phyloP scores from a whole-genome alignment of 352 stramenopile genomes.

The Thraustochytrium sp. region DNA sequence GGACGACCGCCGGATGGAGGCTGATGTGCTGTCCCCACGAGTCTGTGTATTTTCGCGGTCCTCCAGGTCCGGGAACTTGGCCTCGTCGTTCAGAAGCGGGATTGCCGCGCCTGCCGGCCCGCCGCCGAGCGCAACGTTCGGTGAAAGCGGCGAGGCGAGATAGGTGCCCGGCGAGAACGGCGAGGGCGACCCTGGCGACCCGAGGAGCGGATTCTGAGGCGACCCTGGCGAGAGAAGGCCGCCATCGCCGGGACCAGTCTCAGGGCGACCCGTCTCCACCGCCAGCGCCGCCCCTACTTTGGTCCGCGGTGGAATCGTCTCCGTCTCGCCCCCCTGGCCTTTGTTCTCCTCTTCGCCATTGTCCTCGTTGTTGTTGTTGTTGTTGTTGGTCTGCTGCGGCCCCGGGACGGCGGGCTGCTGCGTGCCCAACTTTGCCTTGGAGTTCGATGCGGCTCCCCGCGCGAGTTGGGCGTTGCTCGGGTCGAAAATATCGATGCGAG shows the following conservation, averaged over 20 bases:
- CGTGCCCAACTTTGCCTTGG: too few relatives aligned
- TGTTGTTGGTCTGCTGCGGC: too few relatives aligned
- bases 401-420: too few relatives aligned
- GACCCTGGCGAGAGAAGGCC: too few relatives aligned
- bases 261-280: too few relatives aligned
- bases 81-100: background rate
- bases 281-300: too few relatives aligned
- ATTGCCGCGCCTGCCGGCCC: too few relatives aligned
- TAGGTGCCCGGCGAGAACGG: background rate
- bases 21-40: background rate
- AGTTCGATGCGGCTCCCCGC: background rate
- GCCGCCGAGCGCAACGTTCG: background rate
- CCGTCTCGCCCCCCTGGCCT: too few relatives aligned
- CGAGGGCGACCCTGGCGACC: background rate
- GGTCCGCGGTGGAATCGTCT: too few relatives aligned
- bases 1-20: background rate
- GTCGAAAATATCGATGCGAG: background rate
- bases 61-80: background rate
- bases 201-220: background rate
- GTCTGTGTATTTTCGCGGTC: background rate
- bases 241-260: too few relatives aligned
- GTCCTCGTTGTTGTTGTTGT: too few relatives aligned
- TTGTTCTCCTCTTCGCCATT: too few relatives aligned
- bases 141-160: background rate
- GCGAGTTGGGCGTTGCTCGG: slow-evolving; percentile 1